Evolutionary conservation across 768 basidiomycete species (phyloP), one percentile per base, ranked within the genome.

Genomic region (Naematelia encephala): DNA sequence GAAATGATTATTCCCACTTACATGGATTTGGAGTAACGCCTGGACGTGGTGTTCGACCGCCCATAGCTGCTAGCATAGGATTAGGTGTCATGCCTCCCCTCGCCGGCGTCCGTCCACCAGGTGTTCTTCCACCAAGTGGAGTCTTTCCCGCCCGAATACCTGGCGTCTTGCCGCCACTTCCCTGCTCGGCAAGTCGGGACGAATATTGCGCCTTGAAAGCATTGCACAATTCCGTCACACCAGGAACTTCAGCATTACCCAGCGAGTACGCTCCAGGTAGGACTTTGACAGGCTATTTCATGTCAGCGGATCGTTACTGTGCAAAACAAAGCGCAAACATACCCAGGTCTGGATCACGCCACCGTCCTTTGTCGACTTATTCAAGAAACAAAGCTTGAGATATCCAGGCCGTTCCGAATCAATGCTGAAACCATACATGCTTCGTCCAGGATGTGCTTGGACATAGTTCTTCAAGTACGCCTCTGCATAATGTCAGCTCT

Each of bases 361-460:
- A n/a, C 77, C 86, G 61, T 89, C 88, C 70, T 90, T 91, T 75
- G 91, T 68, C 14, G 78, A 60, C 52, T 75, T 96, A 42, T 91
- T 89, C 67, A 94, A 80, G 83, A 98, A 99, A 72, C 87, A 88
- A 4, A 98, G 82, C 70, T 84, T 88, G 81, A 98, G 91, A 78
- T 94, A 91, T 0, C 96, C 96, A 1, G 96, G 91, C 53, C 84
- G 83, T 68, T 87, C 87, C 59, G 89, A 84, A 72, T 98, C 94
- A 56, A 93, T 80, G 13, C 88, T 89, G 76, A 98, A 99, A 11
- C 90, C 94, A 71, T 99, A 99, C 79, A 91, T 90, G 72, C 90
- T 91, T 80, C 89, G 89, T 4, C 87, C 87, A 3, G 92, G 93
- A 73, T 97, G 93, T 39, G 93, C 92, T 47, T 89, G 87, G 26